Percentiles rank a stretch among this genome's conserved stretches.
Evolutionary conservation across 495 filamentous ascomycete genomes (phyloP).

Genomic region (Copromyces sp.): DNA sequence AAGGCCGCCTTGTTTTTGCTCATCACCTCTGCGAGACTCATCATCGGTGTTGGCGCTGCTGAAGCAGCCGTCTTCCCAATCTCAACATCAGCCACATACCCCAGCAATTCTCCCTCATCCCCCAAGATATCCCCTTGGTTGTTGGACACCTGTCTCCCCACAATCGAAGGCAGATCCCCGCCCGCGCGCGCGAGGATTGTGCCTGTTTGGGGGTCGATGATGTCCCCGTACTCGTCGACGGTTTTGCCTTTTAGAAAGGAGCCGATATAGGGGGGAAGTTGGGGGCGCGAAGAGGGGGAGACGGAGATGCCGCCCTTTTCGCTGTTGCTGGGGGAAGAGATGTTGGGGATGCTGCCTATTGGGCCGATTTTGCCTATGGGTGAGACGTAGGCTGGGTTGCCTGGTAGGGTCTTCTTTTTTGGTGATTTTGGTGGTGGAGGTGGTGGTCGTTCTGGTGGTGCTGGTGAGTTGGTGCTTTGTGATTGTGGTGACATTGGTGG

Average conservation of each 20-base stretch:
- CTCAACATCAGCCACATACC: slow-evolving; percentile 38
- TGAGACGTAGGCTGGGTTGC: slow-evolving; percentile 18
- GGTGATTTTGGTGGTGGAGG: background rate
- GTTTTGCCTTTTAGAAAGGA: slow-evolving; percentile 58
- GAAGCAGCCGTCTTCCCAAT: slow-evolving; percentile 8
- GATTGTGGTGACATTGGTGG: background rate
- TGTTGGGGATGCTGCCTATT: slow-evolving; percentile 7
- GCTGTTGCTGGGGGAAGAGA: slow-evolving; percentile 3
- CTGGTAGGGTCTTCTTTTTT: slow-evolving; percentile 5
- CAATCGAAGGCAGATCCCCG: slow-evolving; percentile 38
- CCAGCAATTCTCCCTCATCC: slow-evolving; percentile 34
- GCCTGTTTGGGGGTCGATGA: slow-evolving; percentile 52
- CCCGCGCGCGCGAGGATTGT: slow-evolving; percentile 35
- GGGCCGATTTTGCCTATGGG: slow-evolving; percentile 23
- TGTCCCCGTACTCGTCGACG: slow-evolving; percentile 60
- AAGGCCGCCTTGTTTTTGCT: slow-evolving; percentile 23
- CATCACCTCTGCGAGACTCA: slow-evolving; percentile 29
- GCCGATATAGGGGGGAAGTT: slow-evolving; percentile 29
- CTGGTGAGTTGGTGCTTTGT: background rate
- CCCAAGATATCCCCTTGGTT: slow-evolving; percentile 33
- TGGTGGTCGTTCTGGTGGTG: background rate
- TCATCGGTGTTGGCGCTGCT: slow-evolving; percentile 2
- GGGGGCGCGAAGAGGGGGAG: slow-evolving; percentile 9
- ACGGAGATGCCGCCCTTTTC: slow-evolving; percentile 9
- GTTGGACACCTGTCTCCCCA: slow-evolving; percentile 33